A percentile compares a stretch with the other conserved stretches of the same genome.
phyloP scores from a whole-genome alignment of 805 yeast genomes.

The Saturnispora sanitii region DNA sequence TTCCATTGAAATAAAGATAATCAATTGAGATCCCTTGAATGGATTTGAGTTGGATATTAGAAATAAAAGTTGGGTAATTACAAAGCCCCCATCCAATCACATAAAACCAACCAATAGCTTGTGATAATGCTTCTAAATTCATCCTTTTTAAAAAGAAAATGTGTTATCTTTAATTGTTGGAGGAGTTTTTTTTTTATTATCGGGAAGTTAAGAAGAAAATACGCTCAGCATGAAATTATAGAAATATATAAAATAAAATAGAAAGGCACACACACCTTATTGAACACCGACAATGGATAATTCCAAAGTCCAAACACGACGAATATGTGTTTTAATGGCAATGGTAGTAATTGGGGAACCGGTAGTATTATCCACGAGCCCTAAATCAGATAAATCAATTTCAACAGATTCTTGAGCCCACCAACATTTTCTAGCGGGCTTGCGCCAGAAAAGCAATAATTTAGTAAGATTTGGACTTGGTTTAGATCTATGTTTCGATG shows the following conservation, averaged over 20 bases:
- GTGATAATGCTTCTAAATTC: slow-evolving; percentile 5
- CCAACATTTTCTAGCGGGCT: slow-evolving; percentile 99
- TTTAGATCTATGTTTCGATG: slow-evolving; percentile 26
- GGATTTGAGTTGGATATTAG: slow-evolving; percentile 24
- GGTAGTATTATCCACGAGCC: slow-evolving; percentile 17
- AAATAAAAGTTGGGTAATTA: slow-evolving; percentile 26
- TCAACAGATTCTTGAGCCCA: slow-evolving; percentile 66
- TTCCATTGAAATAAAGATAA: slow-evolving; percentile 26
- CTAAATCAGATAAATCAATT: slow-evolving; percentile 26
- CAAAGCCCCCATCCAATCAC: slow-evolving; percentile 25
- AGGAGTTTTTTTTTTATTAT: no score
- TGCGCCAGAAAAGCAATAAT: slow-evolving; percentile 85
- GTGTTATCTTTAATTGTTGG: neutral
- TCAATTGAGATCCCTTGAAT: slow-evolving; percentile 30
- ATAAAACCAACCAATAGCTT: slow-evolving; percentile 23
- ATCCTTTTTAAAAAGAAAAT: neutral
- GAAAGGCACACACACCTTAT: slow-evolving; percentile 17
- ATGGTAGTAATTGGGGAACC: slow-evolving; percentile 28
- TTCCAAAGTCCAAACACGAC: slow-evolving; percentile 96
- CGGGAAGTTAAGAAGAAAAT: no score
- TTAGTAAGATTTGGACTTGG: slow-evolving; percentile 38
- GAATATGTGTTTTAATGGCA: slow-evolving; percentile 63
- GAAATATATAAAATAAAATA: neutral
- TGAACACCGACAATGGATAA: slow-evolving; percentile 82
- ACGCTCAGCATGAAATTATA: no score